These are phyloP conservation scores for Trichosporon faecale DNA, from an alignment of 1,284 basidiomycete species.

Conservation along the genomic window DNA sequence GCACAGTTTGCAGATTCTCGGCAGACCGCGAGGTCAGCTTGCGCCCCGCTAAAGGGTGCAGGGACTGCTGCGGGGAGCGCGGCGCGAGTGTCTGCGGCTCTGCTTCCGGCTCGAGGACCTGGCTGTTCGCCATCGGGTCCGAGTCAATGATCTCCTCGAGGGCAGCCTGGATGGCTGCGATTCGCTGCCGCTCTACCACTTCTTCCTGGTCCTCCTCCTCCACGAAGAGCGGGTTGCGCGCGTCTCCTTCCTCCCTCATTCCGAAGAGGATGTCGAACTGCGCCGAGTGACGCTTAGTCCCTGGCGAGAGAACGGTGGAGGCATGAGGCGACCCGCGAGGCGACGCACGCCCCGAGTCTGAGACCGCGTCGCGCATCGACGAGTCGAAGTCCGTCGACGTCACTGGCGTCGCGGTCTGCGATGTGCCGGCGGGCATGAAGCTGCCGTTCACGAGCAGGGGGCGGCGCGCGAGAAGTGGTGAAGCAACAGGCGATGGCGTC, in stretches of 20 bases:
- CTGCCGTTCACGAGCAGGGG: slow-evolving; percentile 29
- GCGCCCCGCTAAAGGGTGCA: slow-evolving; percentile 14
- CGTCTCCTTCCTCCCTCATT: slow-evolving; percentile 54
- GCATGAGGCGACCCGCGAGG: slow-evolving; percentile 9
- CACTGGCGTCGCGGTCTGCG: slow-evolving; percentile 26
- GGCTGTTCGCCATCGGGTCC: slow-evolving; percentile 58
- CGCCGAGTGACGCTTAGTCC: slow-evolving; percentile 24
- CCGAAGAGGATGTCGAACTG: slow-evolving; percentile 47
- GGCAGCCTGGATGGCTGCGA: slow-evolving; percentile 91
- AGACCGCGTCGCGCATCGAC: slow-evolving; percentile 9
- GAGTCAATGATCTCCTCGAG: slow-evolving; percentile 88
- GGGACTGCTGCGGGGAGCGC: not conserved
- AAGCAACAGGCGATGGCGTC: not conserved
- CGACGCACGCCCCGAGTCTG: slow-evolving; percentile 9
- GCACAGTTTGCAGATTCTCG: slow-evolving; percentile 33
- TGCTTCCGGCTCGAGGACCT: slow-evolving; percentile 5
- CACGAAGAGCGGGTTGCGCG: slow-evolving; percentile 47
- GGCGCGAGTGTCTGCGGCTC: slow-evolving; percentile 2
- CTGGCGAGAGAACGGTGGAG: not conserved
- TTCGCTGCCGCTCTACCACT: slow-evolving; percentile 60
- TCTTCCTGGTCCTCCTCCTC: slow-evolving; percentile 50
- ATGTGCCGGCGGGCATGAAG: slow-evolving; percentile 27
- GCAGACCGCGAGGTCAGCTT: slow-evolving; percentile 36
- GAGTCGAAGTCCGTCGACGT: slow-evolving; percentile 17
- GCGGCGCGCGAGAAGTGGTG: slow-evolving; percentile 5